Base-by-base conservation (phyloP, 371 early-diverging fungal genomes). In the Circinella minor region DNA sequence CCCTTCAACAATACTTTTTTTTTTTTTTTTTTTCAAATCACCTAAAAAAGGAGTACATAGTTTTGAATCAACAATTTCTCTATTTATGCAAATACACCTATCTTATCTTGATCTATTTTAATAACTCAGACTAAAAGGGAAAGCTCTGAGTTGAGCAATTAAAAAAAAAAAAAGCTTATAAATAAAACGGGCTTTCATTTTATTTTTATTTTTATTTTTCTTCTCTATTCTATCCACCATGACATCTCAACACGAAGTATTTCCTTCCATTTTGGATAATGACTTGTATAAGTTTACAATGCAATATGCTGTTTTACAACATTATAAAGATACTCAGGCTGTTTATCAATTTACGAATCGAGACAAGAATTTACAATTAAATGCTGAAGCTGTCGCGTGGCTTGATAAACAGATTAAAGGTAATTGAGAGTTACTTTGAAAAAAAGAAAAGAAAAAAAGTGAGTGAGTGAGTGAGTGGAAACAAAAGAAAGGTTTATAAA, bases 231-330 rank as follows among this genome's bases (percentile, higher is more conserved):
- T 18, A 4, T 17, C 10, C 11, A 63, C n/a, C 20, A 65, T 65
- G 65, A 49, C 49, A 39, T 59, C 59, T 4, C 54, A 36, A 7
- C 82, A 82, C 61, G 68, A 73, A 66, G 73, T 69, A 13, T 73
- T 81, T 38, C 72, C 67, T 14, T 84, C 84, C 20, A 80, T 93
- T 51, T 86, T 92, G 17, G 93, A 93, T 72, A 92, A 92, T 80
- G 93, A 93, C 68, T 81, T 92, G 38, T 92, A 93, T 88, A 93
- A 93, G 73, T 90, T 93, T 57, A 89, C 91, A 27, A 93, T 93
- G 94, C 94, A 93, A 68, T 84, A 92, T 70, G 92, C 91, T 0
- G 91, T 93, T 14, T 71, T 89, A 39, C 84, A 88, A 68, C 91
- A 92, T 65, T 93, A 92, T 65, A 88, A 89, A n/a, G 79, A 88